A percentile compares a stretch with the other conserved stretches of the same genome.
Conservation (phyloP, 169 alveolate species). For the Eimeria zaria region DNA sequence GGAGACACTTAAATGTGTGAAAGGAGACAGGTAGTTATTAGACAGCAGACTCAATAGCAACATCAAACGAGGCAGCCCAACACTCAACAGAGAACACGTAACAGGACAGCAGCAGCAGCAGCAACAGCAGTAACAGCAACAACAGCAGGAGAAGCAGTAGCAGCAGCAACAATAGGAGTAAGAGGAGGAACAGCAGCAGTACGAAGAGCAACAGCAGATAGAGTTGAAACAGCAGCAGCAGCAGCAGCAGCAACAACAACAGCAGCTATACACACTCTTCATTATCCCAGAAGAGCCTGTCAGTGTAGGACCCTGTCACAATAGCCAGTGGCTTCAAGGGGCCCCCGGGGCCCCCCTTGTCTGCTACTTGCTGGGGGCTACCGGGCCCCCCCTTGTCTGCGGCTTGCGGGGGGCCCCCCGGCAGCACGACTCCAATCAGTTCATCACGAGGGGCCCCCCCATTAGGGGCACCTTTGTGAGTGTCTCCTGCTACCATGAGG, state of each 20-base stretch:
- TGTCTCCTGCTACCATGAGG: not conserved
- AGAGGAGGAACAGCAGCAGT: not conserved
- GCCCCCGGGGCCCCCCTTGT: not conserved
- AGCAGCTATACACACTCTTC: constrained; percentile 20
- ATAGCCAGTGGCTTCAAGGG: not conserved
- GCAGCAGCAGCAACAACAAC: not conserved
- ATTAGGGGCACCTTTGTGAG: not conserved
- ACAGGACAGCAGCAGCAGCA: constrained; percentile 19
- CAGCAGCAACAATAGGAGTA: not conserved
- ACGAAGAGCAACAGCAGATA: no score
- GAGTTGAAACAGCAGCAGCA: not conserved
- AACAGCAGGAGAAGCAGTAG: not conserved
- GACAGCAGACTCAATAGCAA: no score
- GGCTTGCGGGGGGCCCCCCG: not conserved
- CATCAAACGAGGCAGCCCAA: no score
- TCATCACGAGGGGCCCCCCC: constrained; percentile 47
- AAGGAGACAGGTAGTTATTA: no score
- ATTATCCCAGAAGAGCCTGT: not conserved
- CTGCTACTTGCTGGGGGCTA: not conserved
- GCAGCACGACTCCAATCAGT: not conserved
- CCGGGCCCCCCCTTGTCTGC: not conserved
- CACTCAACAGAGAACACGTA: no score
- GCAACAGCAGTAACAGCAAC: constrained; percentile 3
- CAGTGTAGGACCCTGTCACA: constrained; percentile 26
- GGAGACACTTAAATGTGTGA: not conserved